Conservation (phyloP, 768 basidiomycete genomes). For the Solioccasus polychromus region DNA sequence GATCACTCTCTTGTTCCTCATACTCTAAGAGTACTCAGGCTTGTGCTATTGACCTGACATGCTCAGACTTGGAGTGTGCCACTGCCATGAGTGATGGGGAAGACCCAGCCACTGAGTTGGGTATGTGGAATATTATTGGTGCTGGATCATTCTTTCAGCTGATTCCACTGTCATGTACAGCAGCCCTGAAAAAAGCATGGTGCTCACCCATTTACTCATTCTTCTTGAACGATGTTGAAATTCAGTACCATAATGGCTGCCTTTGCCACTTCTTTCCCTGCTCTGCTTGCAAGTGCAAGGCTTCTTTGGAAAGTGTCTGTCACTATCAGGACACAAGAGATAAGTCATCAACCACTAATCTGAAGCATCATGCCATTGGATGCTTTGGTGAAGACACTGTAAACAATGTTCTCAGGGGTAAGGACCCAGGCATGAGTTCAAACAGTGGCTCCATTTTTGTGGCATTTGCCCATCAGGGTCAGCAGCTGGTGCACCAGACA, state of each 20-base stretch:
- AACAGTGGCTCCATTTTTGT: not conserved
- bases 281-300: not conserved
- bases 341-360: not conserved
- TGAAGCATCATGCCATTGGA: constrained; percentile 1
- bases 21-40: too few relatives aligned
- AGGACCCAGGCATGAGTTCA: too few relatives aligned
- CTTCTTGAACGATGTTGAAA: not conserved
- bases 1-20: too few relatives aligned
- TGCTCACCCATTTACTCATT: not conserved
- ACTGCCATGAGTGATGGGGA: too few relatives aligned
- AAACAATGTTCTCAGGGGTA: not conserved
- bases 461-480: not conserved
- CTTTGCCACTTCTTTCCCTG: not conserved
- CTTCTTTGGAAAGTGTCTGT: not conserved
- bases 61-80: too few relatives aligned
- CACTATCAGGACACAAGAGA: not conserved
- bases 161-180: too few relatives aligned
- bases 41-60: too few relatives aligned
- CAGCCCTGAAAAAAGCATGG: not conserved
- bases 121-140: too few relatives aligned
- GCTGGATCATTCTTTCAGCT: too few relatives aligned
- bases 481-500: not conserved
- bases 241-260: not conserved
- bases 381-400: constrained; percentile 1
- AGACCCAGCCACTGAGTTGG: too few relatives aligned